Percentiles rank a stretch among this genome's conserved stretches.
Evolutionary conservation across 768 basidiomycete species (phyloP).

Genomic region (Lepiota venenata): DNA sequence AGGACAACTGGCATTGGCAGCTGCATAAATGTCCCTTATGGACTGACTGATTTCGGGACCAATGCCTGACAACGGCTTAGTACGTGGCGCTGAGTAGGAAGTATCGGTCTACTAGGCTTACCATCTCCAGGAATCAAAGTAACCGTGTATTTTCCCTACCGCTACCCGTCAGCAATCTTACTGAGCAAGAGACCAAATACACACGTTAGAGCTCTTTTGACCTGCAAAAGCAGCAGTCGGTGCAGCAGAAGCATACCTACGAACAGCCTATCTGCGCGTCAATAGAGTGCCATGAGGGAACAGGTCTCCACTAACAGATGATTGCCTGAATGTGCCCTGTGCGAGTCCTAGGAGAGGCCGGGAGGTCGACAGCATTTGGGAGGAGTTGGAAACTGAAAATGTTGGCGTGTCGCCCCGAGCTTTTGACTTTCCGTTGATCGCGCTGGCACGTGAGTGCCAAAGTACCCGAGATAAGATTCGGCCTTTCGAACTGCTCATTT

Average conservation of each 20-base stretch:
- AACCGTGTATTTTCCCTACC: conserved; percentile 92
- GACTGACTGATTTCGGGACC: conserved; percentile 98
- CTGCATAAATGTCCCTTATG: conserved; percentile 88
- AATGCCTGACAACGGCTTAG: conserved; percentile 59
- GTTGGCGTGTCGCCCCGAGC: conserved; percentile 10
- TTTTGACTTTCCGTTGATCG: conserved; percentile 8
- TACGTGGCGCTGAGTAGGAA: conserved; percentile 13
- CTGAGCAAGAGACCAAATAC: conserved; percentile 24
- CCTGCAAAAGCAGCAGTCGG: conserved; percentile 91
- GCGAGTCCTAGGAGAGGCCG: conserved; percentile 54
- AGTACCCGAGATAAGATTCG: background rate
- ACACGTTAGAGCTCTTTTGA: conserved; percentile 82
- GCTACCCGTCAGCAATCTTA: background rate
- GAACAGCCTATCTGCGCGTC: conserved; percentile 36
- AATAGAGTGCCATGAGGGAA: conserved; percentile 13
- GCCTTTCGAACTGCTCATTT: too few species aligned
- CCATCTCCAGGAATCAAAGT: conserved; percentile 97
- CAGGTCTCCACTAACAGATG: conserved; percentile 38
- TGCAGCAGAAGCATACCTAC: conserved; percentile 70
- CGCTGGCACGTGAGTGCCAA: conserved; percentile 14
- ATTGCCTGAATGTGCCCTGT: conserved; percentile 44
- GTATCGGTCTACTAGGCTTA: conserved; percentile 28
- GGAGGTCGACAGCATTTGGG: conserved; percentile 53
- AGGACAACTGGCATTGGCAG: conserved; percentile 62
- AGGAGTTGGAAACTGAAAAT: conserved; percentile 18